phyloP scores from a whole-genome alignment of 2,329 filamentous ascomycete genomes.

The Aspergillus tanneri region DNA sequence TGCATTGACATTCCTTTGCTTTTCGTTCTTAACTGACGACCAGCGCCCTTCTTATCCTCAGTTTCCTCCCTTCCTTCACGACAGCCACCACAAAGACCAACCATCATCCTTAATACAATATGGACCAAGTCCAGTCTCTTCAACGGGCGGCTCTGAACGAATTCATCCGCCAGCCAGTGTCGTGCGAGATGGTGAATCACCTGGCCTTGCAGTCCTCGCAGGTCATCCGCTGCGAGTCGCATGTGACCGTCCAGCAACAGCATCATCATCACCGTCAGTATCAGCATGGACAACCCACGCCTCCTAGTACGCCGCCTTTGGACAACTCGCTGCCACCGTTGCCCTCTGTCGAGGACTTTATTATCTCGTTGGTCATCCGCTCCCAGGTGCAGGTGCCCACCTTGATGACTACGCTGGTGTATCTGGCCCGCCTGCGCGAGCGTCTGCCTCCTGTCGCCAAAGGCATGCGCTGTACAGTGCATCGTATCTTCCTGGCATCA shows the following conservation, averaged over 20 bases:
- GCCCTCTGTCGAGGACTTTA: conserved; percentile 85
- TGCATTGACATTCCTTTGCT: conserved; percentile 16
- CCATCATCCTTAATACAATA: conserved; percentile 6
- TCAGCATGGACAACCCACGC: conserved; percentile 56
- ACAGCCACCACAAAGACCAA: conserved; percentile 4
- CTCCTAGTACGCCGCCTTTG: conserved; percentile 59
- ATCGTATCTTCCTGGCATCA: conserved; percentile 87
- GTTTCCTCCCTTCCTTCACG: not conserved
- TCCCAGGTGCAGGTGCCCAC: conserved; percentile 98
- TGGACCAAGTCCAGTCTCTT: conserved; percentile 20
- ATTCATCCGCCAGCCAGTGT: conserved; percentile 49
- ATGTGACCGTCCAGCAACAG: conserved; percentile 47
- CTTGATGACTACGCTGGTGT: conserved; percentile 94
- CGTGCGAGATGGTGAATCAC: conserved; percentile 49
- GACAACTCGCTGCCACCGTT: conserved; percentile 51
- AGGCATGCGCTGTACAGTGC: conserved; percentile 92
- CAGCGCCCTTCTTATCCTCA: conserved; percentile 1
- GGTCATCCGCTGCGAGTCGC: conserved; percentile 51
- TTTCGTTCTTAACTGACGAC: not conserved
- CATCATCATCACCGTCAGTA: conserved; percentile 5
- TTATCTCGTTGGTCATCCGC: conserved; percentile 81
- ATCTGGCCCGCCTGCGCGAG: conserved; percentile 78
- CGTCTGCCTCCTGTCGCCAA: conserved; percentile 91
- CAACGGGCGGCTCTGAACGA: conserved; percentile 49
- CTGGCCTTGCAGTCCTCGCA: conserved; percentile 47